Percentiles rank a stretch among this genome's conserved stretches.
Evolutionary conservation across 2,329 filamentous ascomycete species (phyloP).

Genomic region (Colletotrichum magnum): DNA sequence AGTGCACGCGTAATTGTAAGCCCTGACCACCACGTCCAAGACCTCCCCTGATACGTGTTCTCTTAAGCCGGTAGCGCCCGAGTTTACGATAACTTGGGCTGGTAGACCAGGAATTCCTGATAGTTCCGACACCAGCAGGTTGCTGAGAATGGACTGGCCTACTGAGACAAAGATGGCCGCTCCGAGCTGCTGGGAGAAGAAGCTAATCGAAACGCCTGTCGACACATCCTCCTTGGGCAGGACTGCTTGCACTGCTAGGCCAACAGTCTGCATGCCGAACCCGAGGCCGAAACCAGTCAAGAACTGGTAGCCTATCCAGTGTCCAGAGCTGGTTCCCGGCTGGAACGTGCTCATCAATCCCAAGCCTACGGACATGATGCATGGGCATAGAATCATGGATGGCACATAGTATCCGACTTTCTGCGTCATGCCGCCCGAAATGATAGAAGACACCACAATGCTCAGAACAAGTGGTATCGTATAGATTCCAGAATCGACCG

Average conservation of each 20-base stretch:
- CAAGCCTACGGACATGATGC: conserved; percentile 65
- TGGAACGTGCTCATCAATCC: conserved; percentile 72
- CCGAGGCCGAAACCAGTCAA: conserved; percentile 72
- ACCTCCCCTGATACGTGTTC: conserved; percentile 63
- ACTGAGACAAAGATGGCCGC: conserved; percentile 71
- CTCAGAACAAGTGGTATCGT: conserved; percentile 70
- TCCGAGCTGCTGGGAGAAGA: conserved; percentile 72
- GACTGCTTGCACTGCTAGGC: conserved; percentile 70
- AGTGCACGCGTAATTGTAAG: conserved; percentile 76
- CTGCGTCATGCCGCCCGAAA: conserved; percentile 64
- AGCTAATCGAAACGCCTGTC: conserved; percentile 68
- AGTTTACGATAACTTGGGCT: conserved; percentile 57
- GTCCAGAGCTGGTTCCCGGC: conserved; percentile 59
- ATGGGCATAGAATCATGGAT: conserved; percentile 66
- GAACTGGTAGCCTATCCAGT: conserved; percentile 74
- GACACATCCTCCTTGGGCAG: conserved; percentile 67
- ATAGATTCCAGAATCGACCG: conserved; percentile 69
- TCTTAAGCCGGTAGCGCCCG: conserved; percentile 73
- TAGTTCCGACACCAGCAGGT: conserved; percentile 57
- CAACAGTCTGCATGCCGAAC: conserved; percentile 70
- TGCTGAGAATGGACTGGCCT: conserved; percentile 68
- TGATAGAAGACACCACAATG: conserved; percentile 65
- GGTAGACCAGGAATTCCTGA: conserved; percentile 59
- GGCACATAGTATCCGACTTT: conserved; percentile 73
- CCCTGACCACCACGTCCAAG: conserved; percentile 67